Percentiles rank a stretch among this genome's conserved stretches.
phyloP scores from a whole-genome alignment of 2,329 filamentous ascomycete species.

The Myriosclerotinia scirpicola region DNA sequence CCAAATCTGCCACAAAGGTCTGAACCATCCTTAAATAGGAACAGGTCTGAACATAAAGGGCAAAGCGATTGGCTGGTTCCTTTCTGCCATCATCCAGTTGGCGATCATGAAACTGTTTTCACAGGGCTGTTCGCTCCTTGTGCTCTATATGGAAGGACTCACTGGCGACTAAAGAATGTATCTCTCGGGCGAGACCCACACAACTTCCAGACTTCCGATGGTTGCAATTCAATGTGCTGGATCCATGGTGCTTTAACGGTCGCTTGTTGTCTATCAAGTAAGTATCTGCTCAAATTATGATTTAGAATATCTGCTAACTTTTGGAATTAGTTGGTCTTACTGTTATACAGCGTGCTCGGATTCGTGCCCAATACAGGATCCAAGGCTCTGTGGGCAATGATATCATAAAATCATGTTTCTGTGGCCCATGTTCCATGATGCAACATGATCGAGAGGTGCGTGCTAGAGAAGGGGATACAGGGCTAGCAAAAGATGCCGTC shows the following conservation, averaged over 20 bases:
- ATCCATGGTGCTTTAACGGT: constrained; percentile 35
- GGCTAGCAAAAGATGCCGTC: constrained; percentile 17
- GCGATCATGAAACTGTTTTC: constrained; percentile 41
- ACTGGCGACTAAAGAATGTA: constrained; percentile 45
- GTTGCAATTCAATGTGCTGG: constrained; percentile 45
- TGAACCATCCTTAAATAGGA: constrained; percentile 12
- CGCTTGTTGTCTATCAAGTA: constrained; percentile 14
- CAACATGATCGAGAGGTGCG: constrained; percentile 49
- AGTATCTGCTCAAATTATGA: background rate
- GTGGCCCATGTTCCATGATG: constrained; percentile 45
- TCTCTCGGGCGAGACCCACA: constrained; percentile 43
- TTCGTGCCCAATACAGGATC: constrained; percentile 48
- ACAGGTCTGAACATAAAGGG: constrained; percentile 18
- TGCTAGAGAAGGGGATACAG: constrained; percentile 43
- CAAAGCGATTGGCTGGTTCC: constrained; percentile 40
- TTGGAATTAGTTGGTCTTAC: constrained; percentile 16
- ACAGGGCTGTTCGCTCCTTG: constrained; percentile 41
- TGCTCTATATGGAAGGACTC: constrained; percentile 46
- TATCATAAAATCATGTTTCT: constrained; percentile 43
- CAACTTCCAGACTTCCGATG: constrained; percentile 40
- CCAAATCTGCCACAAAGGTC: constrained; percentile 12
- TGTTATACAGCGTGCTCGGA: constrained; percentile 34
- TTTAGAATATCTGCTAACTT: background rate
- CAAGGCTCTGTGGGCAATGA: constrained; percentile 43
- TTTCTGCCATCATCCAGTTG: constrained; percentile 42